phyloP scores from a whole-genome alignment of 257 asterid genomes.

The Mentha longifolia region DNA sequence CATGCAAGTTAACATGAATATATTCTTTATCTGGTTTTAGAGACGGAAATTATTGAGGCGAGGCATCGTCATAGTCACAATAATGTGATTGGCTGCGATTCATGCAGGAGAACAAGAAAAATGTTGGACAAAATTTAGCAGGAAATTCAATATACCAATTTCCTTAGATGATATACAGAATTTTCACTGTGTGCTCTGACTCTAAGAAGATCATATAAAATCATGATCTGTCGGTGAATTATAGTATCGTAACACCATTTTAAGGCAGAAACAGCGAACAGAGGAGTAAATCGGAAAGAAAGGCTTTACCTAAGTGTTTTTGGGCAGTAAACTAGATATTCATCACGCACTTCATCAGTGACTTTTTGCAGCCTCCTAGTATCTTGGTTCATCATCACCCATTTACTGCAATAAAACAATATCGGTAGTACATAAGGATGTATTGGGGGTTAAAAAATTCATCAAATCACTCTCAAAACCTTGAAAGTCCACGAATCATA shows the following conservation, averaged over 20 bases:
- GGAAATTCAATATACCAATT: neutral
- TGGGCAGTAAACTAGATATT: slow-evolving; percentile 68
- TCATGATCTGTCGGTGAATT: no score
- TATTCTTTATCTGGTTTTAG: slow-evolving; percentile 2
- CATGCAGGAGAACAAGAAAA: slow-evolving; percentile 4
- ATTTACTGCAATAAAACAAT: slow-evolving; percentile 68
- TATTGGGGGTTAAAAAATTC: neutral
- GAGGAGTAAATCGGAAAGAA: slow-evolving; percentile 15
- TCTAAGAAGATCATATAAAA: neutral
- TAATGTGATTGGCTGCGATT: neutral
- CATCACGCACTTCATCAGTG: slow-evolving; percentile 90
- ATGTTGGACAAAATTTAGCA: neutral
- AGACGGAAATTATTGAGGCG: neutral
- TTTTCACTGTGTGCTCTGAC: neutral
- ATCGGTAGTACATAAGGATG: neutral
- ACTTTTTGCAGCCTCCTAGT: slow-evolving; percentile 95
- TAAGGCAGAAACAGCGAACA: slow-evolving; percentile 16
- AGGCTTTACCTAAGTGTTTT: slow-evolving; percentile 65
- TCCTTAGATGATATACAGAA: neutral
- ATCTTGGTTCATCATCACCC: slow-evolving; percentile 98
- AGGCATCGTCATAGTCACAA: no score
- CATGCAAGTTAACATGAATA: neutral
- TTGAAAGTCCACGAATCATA: slow-evolving; percentile 9
- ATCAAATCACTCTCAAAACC: neutral
- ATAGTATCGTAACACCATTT: neutral